These are phyloP conservation scores for Diutina catenulata DNA, from an alignment of 1,139 yeast genomes.

Conservation along the genomic window DNA sequence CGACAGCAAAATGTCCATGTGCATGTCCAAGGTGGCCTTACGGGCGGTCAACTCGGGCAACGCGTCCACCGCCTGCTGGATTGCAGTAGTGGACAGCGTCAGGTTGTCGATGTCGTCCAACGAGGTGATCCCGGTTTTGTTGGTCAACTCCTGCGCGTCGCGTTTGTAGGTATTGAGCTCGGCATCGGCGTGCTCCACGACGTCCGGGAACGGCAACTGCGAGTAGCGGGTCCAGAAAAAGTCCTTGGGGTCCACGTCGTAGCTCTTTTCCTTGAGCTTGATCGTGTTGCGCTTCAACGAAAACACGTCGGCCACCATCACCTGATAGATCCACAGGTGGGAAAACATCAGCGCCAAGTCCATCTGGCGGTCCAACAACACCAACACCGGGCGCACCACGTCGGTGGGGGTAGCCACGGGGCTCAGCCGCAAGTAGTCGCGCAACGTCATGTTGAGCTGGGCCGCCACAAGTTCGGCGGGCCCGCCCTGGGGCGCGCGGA, in stretches of 20 bases:
- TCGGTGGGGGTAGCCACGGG: constrained; percentile 14
- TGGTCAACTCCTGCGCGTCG: constrained; percentile 80
- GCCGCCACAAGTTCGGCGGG: constrained; percentile 93
- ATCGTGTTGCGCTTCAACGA: constrained; percentile 69
- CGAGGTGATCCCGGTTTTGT: constrained; percentile 60
- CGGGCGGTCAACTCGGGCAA: constrained; percentile 87
- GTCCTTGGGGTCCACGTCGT: constrained; percentile 86
- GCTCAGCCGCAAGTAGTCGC: constrained; percentile 76
- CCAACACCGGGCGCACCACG: constrained; percentile 51
- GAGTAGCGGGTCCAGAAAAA: constrained; percentile 84
- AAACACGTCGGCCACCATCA: constrained; percentile 90
- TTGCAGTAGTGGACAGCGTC: constrained; percentile 48
- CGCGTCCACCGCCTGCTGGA: constrained; percentile 83
- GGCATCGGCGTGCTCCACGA: constrained; percentile 86
- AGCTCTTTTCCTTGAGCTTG: constrained; percentile 31
- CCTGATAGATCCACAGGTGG: constrained; percentile 96
- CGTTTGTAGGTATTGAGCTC: constrained; percentile 72
- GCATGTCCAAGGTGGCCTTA: constrained; percentile 85
- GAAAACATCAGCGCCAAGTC: constrained; percentile 91
- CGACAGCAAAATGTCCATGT: constrained; percentile 88
- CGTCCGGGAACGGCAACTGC: constrained; percentile 91
- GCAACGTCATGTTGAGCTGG: constrained; percentile 65
- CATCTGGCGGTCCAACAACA: constrained; percentile 76
- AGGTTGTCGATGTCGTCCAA: constrained; percentile 65
- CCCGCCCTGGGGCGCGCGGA: constrained; percentile 84